Percentiles rank a stretch among this genome's conserved stretches.
Conservation (phyloP, 1,284 basidiomycete genomes). For the Anthracocystis walkeri region DNA sequence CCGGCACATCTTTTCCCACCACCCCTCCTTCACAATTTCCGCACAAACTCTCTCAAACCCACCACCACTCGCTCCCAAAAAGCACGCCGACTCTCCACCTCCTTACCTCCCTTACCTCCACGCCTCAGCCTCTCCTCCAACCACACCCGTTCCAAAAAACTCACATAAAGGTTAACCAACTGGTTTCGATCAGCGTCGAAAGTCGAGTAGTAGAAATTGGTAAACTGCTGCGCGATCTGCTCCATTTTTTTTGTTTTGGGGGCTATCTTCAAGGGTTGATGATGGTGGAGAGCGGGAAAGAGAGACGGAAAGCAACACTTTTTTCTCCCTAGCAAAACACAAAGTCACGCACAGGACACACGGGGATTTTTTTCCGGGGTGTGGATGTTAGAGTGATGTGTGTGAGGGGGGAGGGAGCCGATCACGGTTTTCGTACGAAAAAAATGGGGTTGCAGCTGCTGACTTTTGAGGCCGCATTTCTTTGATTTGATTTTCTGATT, state of each 20-base stretch:
- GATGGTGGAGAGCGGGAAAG: constrained; percentile 13
- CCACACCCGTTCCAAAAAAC: constrained; percentile 18
- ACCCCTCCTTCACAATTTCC: too few species aligned
- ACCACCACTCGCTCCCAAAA: too few species aligned
- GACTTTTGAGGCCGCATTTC: not conserved
- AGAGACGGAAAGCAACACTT: constrained; percentile 12
- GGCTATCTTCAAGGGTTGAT: too few species aligned
- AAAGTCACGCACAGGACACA: constrained; percentile 2
- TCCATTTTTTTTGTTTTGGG: constrained; percentile 49
- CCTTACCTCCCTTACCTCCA: not conserved
- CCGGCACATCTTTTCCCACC: too few species aligned
- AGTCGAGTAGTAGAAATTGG: constrained; percentile 70
- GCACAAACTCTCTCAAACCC: too few species aligned
- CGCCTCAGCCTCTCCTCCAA: not conserved
- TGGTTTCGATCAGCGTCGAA: constrained; percentile 77
- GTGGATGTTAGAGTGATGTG: not conserved
- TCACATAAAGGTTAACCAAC: constrained; percentile 81
- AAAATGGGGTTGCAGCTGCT: not conserved
- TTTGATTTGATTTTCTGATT: not conserved
- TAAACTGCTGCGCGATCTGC: constrained; percentile 66
- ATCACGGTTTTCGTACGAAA: not conserved
- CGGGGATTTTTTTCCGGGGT: not conserved
- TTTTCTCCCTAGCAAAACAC: not conserved
- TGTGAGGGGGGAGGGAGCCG: not conserved
- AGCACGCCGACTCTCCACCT: not conserved